A percentile compares a stretch with the other conserved stretches of the same genome.
Evolutionary conservation across 306 rosid genomes (phyloP).

Genomic region (Glycyrrhiza uralensis): DNA sequence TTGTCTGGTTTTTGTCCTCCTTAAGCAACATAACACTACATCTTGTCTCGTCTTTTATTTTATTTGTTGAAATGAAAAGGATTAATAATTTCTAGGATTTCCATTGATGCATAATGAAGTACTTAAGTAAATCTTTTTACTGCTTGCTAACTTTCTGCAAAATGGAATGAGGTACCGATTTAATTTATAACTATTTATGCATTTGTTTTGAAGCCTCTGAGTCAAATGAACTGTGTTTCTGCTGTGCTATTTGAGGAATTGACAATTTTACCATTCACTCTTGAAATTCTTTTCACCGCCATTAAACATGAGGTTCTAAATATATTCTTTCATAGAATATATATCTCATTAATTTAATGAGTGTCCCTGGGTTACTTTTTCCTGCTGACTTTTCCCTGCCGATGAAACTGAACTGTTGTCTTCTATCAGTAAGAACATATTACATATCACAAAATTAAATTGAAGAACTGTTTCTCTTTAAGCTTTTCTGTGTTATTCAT

Average conservation of each 20-base stretch:
- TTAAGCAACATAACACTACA: not conserved
- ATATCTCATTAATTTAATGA: constrained; percentile 7
- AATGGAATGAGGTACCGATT: not conserved
- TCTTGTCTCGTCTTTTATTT: not conserved
- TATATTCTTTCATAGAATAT: not conserved
- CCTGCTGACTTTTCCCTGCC: no score
- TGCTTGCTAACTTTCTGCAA: not conserved
- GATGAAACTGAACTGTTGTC: not conserved
- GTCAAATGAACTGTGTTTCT: not conserved
- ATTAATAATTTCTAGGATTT: not conserved
- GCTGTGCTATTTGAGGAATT: not conserved
- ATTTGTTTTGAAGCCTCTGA: not conserved
- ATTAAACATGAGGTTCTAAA: not conserved
- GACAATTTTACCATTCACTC: not conserved
- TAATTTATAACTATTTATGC: not conserved
- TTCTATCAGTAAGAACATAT: not conserved
- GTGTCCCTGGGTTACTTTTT: not conserved
- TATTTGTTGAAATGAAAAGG: not conserved
- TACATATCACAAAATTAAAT: not conserved
- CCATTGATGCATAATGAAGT: not conserved
- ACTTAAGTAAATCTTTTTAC: not conserved
- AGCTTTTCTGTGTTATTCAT: not conserved
- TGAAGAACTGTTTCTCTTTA: not conserved
- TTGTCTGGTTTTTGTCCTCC: not conserved
- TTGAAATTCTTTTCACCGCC: not conserved